Evolutionary conservation across 1,284 basidiomycete genomes (phyloP), one percentile per base, ranked within the genome.

Genomic region (Spongispora temasekensis): DNA sequence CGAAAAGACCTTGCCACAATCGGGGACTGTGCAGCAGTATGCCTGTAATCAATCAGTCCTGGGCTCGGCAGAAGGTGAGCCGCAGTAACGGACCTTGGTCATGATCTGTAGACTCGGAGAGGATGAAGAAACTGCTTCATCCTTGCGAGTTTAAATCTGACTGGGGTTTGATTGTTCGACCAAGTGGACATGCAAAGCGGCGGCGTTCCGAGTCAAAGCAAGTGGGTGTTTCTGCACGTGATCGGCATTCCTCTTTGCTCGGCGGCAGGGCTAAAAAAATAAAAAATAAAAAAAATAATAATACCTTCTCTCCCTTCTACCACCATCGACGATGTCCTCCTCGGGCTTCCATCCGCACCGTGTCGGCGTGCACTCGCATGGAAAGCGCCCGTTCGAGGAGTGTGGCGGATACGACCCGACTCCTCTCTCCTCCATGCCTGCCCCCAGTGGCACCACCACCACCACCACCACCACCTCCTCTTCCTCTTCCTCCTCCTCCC

Each of bases 361-460:
- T 63, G 67, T 71, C 57, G 61, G 23, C 44, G 44, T 48, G 9
- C 68, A 71, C 44, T 58, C 69, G 32, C 70, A 71, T 63, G 71
- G 61, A 66, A 71, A 71, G 68, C 70, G 70, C 64, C 71, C 70
- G 56, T 71, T 71, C 52, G 70, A 74, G 19, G 69, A 73, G 50
- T 71, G 69, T 70, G 68, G 68, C 61, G 70, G 71, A 56, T 74
- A 74, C 44, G 73, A 71, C 62, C 73, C 73, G 46, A 73, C 70
- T 64, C 66, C 72, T 50, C 57, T 67, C 62, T 31, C 61, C 55
- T 42, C 72, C 61, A 72, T 75, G 70, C 62, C 71, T 66, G 57
- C 62, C 60, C 62, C 69, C 25, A 62, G 68, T 52, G 55, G 70
- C 12, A 68, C 15, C 44, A 9, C 73, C 27, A 72, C 69, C 65